Evolutionary conservation across 176 grass and related monocot species (phyloP).

Genomic region (Ampelocalamus luodianensis): DNA sequence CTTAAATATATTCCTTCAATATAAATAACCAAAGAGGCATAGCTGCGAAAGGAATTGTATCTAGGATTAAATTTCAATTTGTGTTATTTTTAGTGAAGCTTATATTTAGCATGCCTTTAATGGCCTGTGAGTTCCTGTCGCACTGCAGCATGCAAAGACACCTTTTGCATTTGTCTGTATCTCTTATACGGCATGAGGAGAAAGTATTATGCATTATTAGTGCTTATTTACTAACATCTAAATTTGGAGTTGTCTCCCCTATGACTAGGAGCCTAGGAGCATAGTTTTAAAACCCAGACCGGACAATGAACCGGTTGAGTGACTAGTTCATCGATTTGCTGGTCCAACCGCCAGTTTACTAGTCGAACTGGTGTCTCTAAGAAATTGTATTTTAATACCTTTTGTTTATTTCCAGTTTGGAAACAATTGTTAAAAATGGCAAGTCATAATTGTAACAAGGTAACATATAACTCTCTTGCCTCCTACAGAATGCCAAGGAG

Average conservation of each 20-base stretch:
- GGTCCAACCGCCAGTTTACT: neutral
- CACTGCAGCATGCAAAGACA: neutral
- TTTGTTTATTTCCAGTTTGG: neutral
- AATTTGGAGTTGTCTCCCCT: neutral
- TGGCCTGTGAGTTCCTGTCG: neutral
- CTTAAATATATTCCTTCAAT: constrained; percentile 3
- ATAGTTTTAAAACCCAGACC: constrained; percentile 1
- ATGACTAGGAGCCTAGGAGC: neutral
- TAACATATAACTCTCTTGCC: neutral
- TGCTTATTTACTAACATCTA: constrained; percentile 4
- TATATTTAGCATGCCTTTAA: neutral
- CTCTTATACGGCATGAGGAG: neutral
- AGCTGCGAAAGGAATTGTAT: neutral
- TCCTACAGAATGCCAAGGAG: neutral
- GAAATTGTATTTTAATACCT: neutral
- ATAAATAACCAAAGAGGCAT: constrained; percentile 16
- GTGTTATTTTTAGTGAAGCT: neutral
- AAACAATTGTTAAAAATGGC: neutral
- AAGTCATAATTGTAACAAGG: neutral
- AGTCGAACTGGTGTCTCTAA: neutral
- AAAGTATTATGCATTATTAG: neutral
- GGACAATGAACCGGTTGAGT: neutral
- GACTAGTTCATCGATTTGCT: neutral
- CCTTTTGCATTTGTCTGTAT: neutral
- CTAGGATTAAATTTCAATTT: neutral